These are phyloP conservation scores for Trichocomaceae sp. DNA, from an alignment of 2,329 filamentous ascomycete genomes.

Conservation along the genomic window DNA sequence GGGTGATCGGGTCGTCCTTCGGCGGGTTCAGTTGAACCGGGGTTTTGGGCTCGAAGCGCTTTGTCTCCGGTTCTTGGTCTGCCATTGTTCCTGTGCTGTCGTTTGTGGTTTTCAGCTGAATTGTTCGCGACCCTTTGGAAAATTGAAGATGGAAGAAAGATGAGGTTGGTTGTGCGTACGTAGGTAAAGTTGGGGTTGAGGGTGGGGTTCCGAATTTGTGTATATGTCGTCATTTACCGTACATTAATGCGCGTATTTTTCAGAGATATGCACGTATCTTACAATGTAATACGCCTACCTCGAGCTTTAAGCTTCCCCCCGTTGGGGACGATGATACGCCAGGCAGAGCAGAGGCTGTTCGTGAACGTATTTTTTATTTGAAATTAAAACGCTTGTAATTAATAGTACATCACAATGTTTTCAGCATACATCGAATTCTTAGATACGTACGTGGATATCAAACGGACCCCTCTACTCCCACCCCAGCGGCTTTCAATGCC, in stretches of 20 bases:
- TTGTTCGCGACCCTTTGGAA: background rate
- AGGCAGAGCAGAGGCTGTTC: background rate
- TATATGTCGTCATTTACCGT: background rate
- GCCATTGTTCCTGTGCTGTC: conserved; percentile 20
- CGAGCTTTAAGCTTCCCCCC: background rate
- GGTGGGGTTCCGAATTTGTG: conserved; percentile 15
- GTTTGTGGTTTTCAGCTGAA: background rate
- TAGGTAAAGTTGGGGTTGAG: conserved; percentile 6
- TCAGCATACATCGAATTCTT: background rate
- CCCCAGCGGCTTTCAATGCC: conserved; percentile 42
- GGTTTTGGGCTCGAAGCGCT: conserved; percentile 37
- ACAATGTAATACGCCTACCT: background rate
- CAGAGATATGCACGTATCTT: background rate
- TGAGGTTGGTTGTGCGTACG: conserved; percentile 13
- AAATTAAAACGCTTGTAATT: no score
- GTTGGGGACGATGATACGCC: background rate
- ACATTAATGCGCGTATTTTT: background rate
- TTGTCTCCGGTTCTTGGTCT: conserved; percentile 24
- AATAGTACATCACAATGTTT: background rate
- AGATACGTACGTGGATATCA: background rate
- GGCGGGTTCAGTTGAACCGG: conserved; percentile 63
- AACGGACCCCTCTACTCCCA: background rate
- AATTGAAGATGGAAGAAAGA: background rate
- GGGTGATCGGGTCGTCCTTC: conserved; percentile 79
- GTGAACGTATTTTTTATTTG: no score